Base-by-base conservation (phyloP, 1,284 basidiomycete species). In the Pascua sp. region DNA sequence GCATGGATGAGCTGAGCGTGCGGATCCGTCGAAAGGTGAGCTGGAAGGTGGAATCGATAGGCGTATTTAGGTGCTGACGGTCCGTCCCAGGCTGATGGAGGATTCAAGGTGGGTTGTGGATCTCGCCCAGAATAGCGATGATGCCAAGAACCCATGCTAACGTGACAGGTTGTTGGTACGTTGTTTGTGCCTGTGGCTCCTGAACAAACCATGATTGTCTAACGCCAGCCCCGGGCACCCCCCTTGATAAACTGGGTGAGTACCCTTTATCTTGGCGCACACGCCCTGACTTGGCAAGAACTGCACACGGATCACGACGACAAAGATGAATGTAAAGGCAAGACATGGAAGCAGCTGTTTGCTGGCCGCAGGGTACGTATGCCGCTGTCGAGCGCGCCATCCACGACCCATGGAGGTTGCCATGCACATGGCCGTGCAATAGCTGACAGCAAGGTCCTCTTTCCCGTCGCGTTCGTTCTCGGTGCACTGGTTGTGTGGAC, bases 231-330 rank as follows among this genome's bases (percentile, higher is more conserved):
- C 76, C 76, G 0, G 76, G 76, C 13, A 78, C 73, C 9, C 76
- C 76, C 0, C 76, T 74, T 49, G 65, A 78, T 52, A 70, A 77
- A 52, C 69, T 76, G 42, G 70, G 75, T 75, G 37, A 36, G 68
- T 60, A 32, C 12, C 5, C 12, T 15, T 5, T 32, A 32, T 32
- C 24, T 3, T 32, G 24, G 24, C 24, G 7, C 24, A 32, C 4
- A 32, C 24, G 7, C 24, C 24, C 24, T 32, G 24, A 32, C 24
- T 32, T 32, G 24, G 47, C 24, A 50, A 71, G 72, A 70, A 51
- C 61, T 73, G 16, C 67, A 69, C 61, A 62, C 69, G 54, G 65
- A 62, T 17, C 32, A 56, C 15, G 46, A 50, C 18, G 42, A 45
- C 41, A 32, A 44, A n/a, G 51, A 44, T 24, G 43, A 55, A n/a